Evolutionary conservation across 768 basidiomycete species (phyloP).

Genomic region (Scleroderma citrinum): DNA sequence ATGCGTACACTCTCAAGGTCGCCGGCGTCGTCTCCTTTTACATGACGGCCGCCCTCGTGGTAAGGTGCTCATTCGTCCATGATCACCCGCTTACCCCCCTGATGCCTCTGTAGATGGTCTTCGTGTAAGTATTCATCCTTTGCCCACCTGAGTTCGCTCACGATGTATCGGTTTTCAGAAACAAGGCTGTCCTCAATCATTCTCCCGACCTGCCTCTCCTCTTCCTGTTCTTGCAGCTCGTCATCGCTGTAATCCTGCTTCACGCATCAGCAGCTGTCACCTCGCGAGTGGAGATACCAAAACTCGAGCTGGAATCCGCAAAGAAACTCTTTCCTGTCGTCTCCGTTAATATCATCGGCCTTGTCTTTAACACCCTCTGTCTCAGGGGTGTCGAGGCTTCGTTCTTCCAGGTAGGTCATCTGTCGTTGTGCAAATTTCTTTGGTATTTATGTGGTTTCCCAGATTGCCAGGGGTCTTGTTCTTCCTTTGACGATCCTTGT

Average conservation of each 20-base stretch:
- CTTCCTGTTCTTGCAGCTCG: conserved; percentile 63
- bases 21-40: conserved; percentile 73
- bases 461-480: conserved; percentile 83
- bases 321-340: conserved; percentile 61
- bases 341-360: conserved; percentile 63
- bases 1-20: conserved; percentile 41
- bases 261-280: conserved; percentile 46
- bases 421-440: background rate
- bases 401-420: conserved; percentile 60
- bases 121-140: conserved; percentile 33
- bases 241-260: conserved; percentile 61
- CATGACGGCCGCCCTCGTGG: conserved; percentile 70
- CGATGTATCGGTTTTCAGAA: conserved; percentile 35
- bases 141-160: background rate
- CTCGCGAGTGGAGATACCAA: conserved; percentile 52
- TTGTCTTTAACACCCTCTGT: conserved; percentile 77
- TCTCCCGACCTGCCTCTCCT: conserved; percentile 61
- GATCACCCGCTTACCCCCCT: background rate
- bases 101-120: conserved; percentile 38
- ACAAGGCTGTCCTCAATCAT: conserved; percentile 68
- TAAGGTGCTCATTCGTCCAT: conserved; percentile 31
- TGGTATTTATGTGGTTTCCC: conserved; percentile 1
- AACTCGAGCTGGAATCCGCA: conserved; percentile 42
- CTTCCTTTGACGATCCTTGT: conserved; percentile 77
- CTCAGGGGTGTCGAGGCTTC: conserved; percentile 73